Conservation (phyloP, 2,329 filamentous ascomycete species). For the Helotiales sp. region DNA sequence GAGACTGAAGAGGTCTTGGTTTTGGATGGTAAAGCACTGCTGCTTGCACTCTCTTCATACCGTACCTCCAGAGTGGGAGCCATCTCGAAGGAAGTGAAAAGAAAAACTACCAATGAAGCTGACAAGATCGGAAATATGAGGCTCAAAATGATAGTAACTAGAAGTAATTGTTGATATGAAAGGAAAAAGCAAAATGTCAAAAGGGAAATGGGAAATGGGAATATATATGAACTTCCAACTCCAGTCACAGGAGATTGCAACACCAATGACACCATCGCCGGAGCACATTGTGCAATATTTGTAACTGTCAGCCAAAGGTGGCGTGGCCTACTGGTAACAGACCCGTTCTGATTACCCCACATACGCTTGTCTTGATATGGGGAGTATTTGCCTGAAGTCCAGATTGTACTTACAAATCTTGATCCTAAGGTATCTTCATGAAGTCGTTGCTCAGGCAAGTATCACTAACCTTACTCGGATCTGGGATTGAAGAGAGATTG, state of each 20-base stretch:
- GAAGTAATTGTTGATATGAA: not conserved
- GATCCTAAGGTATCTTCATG: no score
- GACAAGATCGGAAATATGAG: not conserved
- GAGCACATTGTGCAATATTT: conserved; percentile 17
- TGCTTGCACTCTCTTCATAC: conserved; percentile 16
- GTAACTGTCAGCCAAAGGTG: conserved; percentile 10
- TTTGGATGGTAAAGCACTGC: conserved; percentile 15
- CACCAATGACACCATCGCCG: conserved; percentile 15
- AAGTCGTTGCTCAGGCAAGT: no score
- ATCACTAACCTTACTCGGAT: not conserved
- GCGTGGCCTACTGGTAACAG: not conserved
- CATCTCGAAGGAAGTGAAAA: conserved; percentile 22
- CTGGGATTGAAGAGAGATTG: not conserved
- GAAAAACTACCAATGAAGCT: not conserved
- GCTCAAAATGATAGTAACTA: not conserved
- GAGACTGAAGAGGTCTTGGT: conserved; percentile 2
- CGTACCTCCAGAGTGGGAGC: conserved; percentile 30
- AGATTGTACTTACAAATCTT: not conserved
- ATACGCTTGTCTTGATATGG: conserved; percentile 12
- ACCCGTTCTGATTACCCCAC: conserved; percentile 7
- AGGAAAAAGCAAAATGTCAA: not conserved
- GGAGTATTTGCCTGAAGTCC: not conserved
- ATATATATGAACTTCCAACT: conserved; percentile 4
- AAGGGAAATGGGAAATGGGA: not conserved
- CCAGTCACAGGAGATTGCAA: conserved; percentile 7